Base-by-base conservation (phyloP, 441 rosid species). In the Euphorbia celastroides region DNA sequence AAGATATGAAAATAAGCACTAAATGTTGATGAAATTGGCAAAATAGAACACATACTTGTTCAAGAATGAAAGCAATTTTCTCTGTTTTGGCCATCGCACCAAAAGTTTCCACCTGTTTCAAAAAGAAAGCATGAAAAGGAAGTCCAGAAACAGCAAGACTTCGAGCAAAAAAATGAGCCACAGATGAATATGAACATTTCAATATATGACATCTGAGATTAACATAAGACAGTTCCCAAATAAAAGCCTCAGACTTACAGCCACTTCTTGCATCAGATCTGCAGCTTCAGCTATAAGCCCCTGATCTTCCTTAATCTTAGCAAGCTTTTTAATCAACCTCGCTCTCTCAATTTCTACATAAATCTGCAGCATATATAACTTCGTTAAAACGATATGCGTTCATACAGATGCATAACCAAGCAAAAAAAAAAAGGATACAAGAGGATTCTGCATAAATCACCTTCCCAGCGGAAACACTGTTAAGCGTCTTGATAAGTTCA, bases 51-150 rank as follows among this genome's bases (percentile, higher is more conserved):
- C 79, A 27, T 80, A 94, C 99, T 80, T 94, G 99, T 74, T 92
- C 98, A 60, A 94, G 99, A 73, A 94, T 94, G 76, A 92, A 90
- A 3, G 98, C 97, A 67, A 94, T 92, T 84, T 92, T 94, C 85
- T 94, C 99, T 34, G 98, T 90, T 79, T 92, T 94, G 16, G 97
- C 99, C 99, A 94, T 92, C 28, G 98, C 95, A 57, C 98, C 96
- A 86, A 94, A 94, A 30, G 98, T 94, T 78, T 94, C 99, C 78
- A 94, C 99, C 98, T 92, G 83, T 55, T 41, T 8, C 69, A 78
- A 67, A 63, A 58, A 74, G 57, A 42, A 5, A 14, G 23, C 11
- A n/a, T 0, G 2, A 55, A 61, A 62, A 30, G 7, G 10, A 22
- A 36, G 26, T 0, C 25, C 9, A 57, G 2, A 7, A 30, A 20